phyloP scores from a whole-genome alignment of 73 alveolate genomes.

The Symbiodinium natans region DNA sequence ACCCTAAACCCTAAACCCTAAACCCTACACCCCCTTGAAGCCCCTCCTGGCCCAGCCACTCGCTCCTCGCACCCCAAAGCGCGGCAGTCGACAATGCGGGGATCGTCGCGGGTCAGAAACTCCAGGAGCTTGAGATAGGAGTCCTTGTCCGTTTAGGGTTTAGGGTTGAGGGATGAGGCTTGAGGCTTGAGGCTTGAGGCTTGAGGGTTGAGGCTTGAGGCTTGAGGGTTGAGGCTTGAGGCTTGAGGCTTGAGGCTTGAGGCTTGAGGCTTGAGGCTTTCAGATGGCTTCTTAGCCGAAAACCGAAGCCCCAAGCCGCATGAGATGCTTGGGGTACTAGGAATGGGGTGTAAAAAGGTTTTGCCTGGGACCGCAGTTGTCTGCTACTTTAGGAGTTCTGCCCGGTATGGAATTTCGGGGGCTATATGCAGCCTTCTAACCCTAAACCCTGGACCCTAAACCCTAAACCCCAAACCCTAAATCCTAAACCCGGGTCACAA shows the following conservation, averaged over 20 bases:
- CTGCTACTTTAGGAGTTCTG: no score
- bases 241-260: no score
- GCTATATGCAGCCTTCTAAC: neutral
- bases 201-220: no score
- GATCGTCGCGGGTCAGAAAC: conserved; percentile 89
- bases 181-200: no score
- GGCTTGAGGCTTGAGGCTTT: no score
- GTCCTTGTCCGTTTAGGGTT: neutral
- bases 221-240: no score
- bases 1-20: no score
- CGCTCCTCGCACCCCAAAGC: conserved; percentile 85
- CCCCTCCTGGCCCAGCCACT: neutral
- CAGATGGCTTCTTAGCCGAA: no score
- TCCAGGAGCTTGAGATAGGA: conserved; percentile 76
- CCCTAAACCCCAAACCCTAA: neutral
- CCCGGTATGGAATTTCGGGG: neutral
- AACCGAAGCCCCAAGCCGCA: no score
- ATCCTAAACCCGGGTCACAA: neutral
- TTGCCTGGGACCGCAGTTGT: no score
- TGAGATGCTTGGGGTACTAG: neutral
- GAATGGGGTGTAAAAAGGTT: neutral
- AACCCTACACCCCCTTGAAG: no score
- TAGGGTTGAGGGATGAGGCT: neutral
- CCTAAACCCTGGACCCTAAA: neutral
- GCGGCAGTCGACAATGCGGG: conserved; percentile 90